Evolutionary conservation across 2,329 filamentous ascomycete species (phyloP).

Genomic region (Didymella lethalis): DNA sequence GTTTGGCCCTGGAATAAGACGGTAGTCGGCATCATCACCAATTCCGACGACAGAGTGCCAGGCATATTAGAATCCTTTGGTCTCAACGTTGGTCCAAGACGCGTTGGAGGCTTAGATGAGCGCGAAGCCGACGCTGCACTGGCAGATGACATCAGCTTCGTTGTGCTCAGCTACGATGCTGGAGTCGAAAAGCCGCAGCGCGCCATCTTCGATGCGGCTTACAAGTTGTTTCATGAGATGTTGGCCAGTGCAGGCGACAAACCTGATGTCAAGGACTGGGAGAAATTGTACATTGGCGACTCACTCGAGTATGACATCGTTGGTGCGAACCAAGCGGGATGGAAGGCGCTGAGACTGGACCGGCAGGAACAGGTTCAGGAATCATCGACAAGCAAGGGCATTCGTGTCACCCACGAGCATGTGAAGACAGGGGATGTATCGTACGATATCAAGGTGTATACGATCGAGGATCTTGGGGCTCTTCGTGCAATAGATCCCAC

Average conservation of each 20-base stretch:
- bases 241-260: conserved; percentile 32
- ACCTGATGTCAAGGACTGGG: conserved; percentile 31
- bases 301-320: conserved; percentile 60
- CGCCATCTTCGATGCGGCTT: conserved; percentile 65
- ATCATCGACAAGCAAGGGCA: conserved; percentile 1
- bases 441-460: not conserved
- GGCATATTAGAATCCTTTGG: conserved; percentile 63
- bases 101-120: conserved; percentile 23
- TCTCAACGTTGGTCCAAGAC: conserved; percentile 53
- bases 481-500: not conserved
- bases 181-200: conserved; percentile 66
- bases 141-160: conserved; percentile 61
- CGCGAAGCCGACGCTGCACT: conserved; percentile 32
- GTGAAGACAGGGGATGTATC: not conserved
- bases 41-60: conserved; percentile 68
- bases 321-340: conserved; percentile 58
- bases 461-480: not conserved
- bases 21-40: conserved; percentile 67
- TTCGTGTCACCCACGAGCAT: not conserved
- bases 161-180: conserved; percentile 69
- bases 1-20: conserved; percentile 52
- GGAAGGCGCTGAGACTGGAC: conserved; percentile 57
- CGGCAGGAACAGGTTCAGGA: conserved; percentile 30
- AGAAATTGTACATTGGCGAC: conserved; percentile 64
- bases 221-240: conserved; percentile 52